Evolutionary conservation across 2,329 filamentous ascomycete genomes (phyloP), one percentile per base, ranked within the genome.

Genomic region (Purpureocillium lavendulum): DNA sequence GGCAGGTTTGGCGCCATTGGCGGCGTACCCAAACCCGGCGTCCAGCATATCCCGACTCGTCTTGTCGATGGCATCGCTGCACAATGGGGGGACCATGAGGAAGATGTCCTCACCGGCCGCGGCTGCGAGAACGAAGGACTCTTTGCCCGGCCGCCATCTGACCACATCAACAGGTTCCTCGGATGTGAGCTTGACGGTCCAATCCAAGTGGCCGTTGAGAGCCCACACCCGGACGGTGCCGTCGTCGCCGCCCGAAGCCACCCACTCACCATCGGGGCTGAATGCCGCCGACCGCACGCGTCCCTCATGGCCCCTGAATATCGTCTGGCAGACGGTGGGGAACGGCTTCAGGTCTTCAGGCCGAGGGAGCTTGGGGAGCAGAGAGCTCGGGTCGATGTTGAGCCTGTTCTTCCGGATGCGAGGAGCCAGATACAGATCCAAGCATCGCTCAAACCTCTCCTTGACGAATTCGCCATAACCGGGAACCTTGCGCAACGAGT

Each of bases 331-430:
- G 8, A 87, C 80, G 0, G 89, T 95, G 12, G 92, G 92, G 71
- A 97, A 98, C 2, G 92, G 92, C 54, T 87, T 87, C 41, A 98
- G 73, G 54, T 98, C 90, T 53, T 95, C 87, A 1, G 92, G 90
- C 43, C 84, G 86, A 7, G 94, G 92, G 7, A 98, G 72, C 60
- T 96, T 96, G 11, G 92, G 90, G 29, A 98, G 74, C 37, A 98
- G 70, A 30, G 87, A 94, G 60, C 85, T 84, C 3, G 92, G 92
- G 53, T 98, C 92, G 55, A 98, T 97, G 64, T 97, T 95, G 55
- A 98, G 77, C 61, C 89, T 85, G 67, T 89, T 96, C 60, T 94
- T 84, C 44, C 90, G 80, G 41, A 98, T 80, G 55, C 92, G 77
- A 35, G 94, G 92, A 13, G 94, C 92, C 43, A 98, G 75, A 60